Conservation (phyloP, 805 yeast species). For the Kazachstania viticola region DNA sequence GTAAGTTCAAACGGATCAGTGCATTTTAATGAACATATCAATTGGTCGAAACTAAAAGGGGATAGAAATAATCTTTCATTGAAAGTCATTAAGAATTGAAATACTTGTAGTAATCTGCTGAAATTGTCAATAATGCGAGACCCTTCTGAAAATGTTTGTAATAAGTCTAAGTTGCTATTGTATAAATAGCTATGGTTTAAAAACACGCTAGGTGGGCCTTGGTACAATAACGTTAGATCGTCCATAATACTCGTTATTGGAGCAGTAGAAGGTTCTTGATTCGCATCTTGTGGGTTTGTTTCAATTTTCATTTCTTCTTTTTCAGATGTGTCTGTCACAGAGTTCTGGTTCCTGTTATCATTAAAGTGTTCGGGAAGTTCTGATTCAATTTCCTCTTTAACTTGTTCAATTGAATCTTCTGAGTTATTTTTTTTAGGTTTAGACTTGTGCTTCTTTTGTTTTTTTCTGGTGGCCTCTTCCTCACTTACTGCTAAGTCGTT, state of each 20-base stretch:
- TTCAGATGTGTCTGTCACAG: neutral
- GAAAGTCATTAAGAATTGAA: slow-evolving; percentile 24
- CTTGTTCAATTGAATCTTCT: slow-evolving; percentile 3
- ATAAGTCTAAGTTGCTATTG: slow-evolving; percentile 16
- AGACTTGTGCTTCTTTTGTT: slow-evolving; percentile 9
- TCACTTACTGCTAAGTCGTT: neutral
- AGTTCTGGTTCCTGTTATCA: too few relatives aligned
- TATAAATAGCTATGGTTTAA: slow-evolving; percentile 11
- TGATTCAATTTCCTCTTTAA: neutral
- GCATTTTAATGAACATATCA: slow-evolving; percentile 20
- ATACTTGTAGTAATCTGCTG: slow-evolving; percentile 18
- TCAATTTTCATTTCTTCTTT: neutral
- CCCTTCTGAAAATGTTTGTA: too few relatives aligned
- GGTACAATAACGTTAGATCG: slow-evolving; percentile 19
- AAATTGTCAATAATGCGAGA: slow-evolving; percentile 13
- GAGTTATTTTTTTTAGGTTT: slow-evolving; percentile 5
- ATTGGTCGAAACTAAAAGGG: slow-evolving; percentile 21
- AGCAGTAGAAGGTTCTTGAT: slow-evolving; percentile 2
- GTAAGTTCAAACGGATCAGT: slow-evolving; percentile 19
- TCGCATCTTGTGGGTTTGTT: neutral
- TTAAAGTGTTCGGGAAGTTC: too few relatives aligned
- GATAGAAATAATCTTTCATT: slow-evolving; percentile 15
- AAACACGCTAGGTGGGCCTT: slow-evolving; percentile 12
- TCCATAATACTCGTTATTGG: slow-evolving; percentile 17
- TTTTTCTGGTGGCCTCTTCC: neutral